Evolutionary conservation across 257 asterid genomes (phyloP).

Genomic region (Solanum megistacrolobum): DNA sequence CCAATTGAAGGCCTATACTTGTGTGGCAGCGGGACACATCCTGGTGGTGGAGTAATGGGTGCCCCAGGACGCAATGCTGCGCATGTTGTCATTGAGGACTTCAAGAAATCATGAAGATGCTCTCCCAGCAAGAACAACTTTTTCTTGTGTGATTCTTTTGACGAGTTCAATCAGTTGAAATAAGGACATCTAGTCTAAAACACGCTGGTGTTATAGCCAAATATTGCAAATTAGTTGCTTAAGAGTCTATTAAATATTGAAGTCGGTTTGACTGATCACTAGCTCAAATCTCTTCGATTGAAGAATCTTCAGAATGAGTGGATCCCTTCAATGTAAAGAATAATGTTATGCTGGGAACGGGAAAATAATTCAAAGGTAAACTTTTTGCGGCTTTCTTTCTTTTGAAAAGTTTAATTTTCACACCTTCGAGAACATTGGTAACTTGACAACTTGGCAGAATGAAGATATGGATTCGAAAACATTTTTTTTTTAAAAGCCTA

Average conservation of each 20-base stretch:
- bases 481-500: not conserved
- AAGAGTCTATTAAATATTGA: not conserved
- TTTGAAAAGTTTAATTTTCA: not conserved
- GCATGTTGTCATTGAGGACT: conserved; percentile 53
- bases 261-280: not conserved
- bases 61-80: conserved; percentile 96
- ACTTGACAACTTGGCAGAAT: not conserved
- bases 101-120: conserved; percentile 21
- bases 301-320: not conserved
- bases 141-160: not conserved
- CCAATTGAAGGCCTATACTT: conserved; percentile 72
- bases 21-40: conserved; percentile 96
- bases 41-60: conserved; percentile 98
- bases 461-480: not conserved
- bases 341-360: not conserved
- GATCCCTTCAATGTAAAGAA: not conserved
- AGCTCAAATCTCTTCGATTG: not conserved
- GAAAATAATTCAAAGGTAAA: not conserved
- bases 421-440: not conserved
- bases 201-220: not conserved
- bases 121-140: not conserved
- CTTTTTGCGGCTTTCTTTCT: not conserved
- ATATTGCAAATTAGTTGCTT: not conserved
- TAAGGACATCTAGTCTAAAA: not conserved
- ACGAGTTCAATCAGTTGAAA: not conserved